Percentiles rank a stretch among this genome's conserved stretches.
phyloP scores from a whole-genome alignment of 2,329 filamentous ascomycete species.

The Calonectria hawksworthii region DNA sequence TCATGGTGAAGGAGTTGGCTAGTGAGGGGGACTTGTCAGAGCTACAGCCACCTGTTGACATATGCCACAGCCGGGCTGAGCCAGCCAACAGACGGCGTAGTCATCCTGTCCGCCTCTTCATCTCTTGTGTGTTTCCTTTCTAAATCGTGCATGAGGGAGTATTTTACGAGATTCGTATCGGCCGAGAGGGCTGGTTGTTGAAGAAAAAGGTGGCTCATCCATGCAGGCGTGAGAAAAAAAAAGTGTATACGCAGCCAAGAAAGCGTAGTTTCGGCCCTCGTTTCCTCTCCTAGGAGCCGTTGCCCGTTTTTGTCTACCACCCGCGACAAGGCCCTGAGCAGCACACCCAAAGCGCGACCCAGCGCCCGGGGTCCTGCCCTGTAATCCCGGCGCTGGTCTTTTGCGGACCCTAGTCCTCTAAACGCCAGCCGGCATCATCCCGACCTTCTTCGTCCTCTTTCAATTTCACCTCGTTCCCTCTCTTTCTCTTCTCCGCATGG shows the following conservation, averaged over 20 bases:
- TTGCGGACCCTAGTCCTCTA: not conserved
- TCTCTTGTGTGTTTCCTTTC: not conserved
- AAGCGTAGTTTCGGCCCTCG: slow-evolving; percentile 9
- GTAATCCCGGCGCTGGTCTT: not conserved
- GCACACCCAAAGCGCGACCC: slow-evolving; percentile 1
- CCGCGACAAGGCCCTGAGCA: slow-evolving; percentile 9
- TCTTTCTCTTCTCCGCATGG: slow-evolving; percentile 19
- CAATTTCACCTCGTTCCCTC: slow-evolving; percentile 19
- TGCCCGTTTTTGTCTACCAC: slow-evolving; percentile 6
- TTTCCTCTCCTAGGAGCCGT: slow-evolving; percentile 20
- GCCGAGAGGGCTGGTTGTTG: not conserved
- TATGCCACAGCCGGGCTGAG: not conserved
- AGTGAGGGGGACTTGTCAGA: slow-evolving; percentile 9
- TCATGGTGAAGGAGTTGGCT: not conserved
- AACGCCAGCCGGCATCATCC: slow-evolving; percentile 27
- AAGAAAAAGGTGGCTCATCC: not conserved
- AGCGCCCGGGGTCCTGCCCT: slow-evolving; percentile 16
- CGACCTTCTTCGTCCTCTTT: slow-evolving; percentile 21
- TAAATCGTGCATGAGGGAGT: not conserved
- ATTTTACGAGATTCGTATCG: not conserved
- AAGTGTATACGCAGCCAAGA: not conserved
- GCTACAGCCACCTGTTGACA: slow-evolving; percentile 2
- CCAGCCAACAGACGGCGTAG: not conserved
- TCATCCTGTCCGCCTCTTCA: not conserved
- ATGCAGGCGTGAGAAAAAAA: not conserved